phyloP scores from a whole-genome alignment of 2,329 filamentous ascomycete genomes.

The Pyrenochaeta sp. region DNA sequence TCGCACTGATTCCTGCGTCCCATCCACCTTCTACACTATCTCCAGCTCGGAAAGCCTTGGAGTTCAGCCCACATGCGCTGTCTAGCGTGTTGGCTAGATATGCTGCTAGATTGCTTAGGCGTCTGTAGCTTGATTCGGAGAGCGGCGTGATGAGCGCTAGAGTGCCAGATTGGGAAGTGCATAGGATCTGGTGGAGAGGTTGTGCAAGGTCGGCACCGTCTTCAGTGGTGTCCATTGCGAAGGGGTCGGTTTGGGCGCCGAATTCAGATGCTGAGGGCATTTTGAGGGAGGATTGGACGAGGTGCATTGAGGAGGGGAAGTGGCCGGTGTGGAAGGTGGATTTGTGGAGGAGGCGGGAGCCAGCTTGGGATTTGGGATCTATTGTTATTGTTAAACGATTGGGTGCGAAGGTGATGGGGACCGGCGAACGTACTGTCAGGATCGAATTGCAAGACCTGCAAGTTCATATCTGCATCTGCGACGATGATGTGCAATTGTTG shows the following conservation, averaged over 20 bases:
- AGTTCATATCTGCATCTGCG: constrained; percentile 82
- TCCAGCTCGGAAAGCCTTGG: constrained; percentile 75
- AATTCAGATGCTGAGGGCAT: constrained; percentile 49
- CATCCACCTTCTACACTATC: constrained; percentile 51
- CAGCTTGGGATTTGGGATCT: constrained; percentile 94
- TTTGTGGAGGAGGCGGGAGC: constrained; percentile 84
- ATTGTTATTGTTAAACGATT: background rate
- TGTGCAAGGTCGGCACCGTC: background rate
- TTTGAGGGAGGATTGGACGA: constrained; percentile 73
- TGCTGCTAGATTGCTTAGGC: constrained; percentile 80
- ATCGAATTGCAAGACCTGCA: constrained; percentile 92
- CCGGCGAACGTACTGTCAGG: constrained; percentile 76
- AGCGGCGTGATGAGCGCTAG: constrained; percentile 80
- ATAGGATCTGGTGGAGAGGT: constrained; percentile 43
- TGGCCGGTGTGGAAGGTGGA: constrained; percentile 90
- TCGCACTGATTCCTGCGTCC: constrained; percentile 56
- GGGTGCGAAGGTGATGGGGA: constrained; percentile 1
- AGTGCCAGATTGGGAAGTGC: constrained; percentile 68
- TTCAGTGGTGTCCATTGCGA: constrained; percentile 35
- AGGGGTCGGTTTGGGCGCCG: constrained; percentile 37
- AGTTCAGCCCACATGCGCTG: constrained; percentile 82
- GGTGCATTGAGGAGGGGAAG: constrained; percentile 74
- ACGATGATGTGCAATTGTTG: constrained; percentile 83
- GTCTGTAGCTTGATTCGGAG: constrained; percentile 81
- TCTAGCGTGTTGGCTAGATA: constrained; percentile 81